Percentiles rank a stretch among this genome's conserved stretches.
Evolutionary conservation across 768 basidiomycete genomes (phyloP).

Genomic region (Lactarius quietus): DNA sequence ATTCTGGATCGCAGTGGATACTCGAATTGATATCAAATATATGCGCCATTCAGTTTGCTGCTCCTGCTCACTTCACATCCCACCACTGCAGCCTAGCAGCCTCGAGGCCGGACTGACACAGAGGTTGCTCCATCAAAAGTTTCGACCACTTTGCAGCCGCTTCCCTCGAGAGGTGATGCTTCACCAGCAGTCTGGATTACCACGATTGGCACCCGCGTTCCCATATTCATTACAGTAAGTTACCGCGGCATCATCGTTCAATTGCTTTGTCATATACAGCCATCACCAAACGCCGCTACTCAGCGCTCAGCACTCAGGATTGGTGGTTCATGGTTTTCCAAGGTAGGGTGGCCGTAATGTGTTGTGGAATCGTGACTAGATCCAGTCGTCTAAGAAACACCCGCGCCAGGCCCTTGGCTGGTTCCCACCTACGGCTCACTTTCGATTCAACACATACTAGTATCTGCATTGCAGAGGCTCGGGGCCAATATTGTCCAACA

Average conservation of each 20-base stretch:
- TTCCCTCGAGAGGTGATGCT: neutral
- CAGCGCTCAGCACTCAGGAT: neutral
- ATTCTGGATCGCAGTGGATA: neutral
- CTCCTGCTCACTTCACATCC: neutral
- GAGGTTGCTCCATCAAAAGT: neutral
- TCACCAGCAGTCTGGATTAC: neutral
- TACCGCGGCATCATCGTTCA: too few species aligned
- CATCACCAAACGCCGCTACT: neutral
- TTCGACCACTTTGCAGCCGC: neutral
- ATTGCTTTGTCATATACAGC: neutral
- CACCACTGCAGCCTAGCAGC: neutral
- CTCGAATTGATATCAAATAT: neutral
- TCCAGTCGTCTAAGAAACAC: neutral
- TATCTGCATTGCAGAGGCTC: too few species aligned
- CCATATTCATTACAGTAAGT: neutral
- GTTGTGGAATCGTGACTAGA: neutral
- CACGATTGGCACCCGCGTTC: neutral
- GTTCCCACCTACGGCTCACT: too few species aligned
- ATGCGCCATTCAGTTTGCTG: neutral
- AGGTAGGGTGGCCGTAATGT: neutral
- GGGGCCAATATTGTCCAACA: constrained; percentile 2
- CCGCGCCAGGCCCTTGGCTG: too few species aligned
- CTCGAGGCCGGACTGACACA: neutral
- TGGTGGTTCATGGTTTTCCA: neutral
- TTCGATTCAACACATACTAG: too few species aligned